Evolutionary conservation across 148 eudicot species (phyloP), one percentile per base, ranked within the genome.

Genomic region (Beta vulgaris): DNA sequence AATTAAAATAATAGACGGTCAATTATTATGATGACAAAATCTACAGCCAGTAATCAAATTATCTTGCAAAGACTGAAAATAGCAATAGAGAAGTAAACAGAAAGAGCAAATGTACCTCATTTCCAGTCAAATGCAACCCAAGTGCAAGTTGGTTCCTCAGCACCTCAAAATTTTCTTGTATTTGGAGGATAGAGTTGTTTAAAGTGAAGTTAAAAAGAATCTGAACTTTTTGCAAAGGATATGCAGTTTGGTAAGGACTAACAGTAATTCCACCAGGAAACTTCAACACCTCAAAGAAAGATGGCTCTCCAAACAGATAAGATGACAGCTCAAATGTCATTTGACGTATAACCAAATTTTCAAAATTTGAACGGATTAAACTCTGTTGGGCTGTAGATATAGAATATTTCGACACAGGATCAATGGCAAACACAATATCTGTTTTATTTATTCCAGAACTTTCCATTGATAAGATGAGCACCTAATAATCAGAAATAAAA

Each of bases 151-250:
- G 96, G 75, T 85, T 77, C 67, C 65, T 81, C 72, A 94, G 83
- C 77, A 82, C 93, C 42, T 75, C 71, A 73, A 94, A 91, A 80
- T 91, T 83, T 26, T 86, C 87, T 83, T 85, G 87, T 61, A 92
- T 80, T 90, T 82, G 81, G 74, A 76, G 77, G 58, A 95, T 90
- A 18, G 97, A 88, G 81, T 85, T 86, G 82, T 86, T 90, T 79
- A 95, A 82, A 40, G 97, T 92, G 79, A 95, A 95, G 85, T 90
- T 95, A 86, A 95, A 95, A 75, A 12, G 57, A 49, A 95, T 88
- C 86, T 92, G 96, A 64, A 80, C 84, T 65, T 79, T 86, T 75
- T 95, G 98, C 85, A 95, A 83, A 42, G 88, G 97, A 81, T 84
- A 95, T 76, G 85, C 92, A 61, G 54, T 73, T 69, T 92, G 97